phyloP scores from a whole-genome alignment of 257 asterid species.

The Plantago elongata region DNA sequence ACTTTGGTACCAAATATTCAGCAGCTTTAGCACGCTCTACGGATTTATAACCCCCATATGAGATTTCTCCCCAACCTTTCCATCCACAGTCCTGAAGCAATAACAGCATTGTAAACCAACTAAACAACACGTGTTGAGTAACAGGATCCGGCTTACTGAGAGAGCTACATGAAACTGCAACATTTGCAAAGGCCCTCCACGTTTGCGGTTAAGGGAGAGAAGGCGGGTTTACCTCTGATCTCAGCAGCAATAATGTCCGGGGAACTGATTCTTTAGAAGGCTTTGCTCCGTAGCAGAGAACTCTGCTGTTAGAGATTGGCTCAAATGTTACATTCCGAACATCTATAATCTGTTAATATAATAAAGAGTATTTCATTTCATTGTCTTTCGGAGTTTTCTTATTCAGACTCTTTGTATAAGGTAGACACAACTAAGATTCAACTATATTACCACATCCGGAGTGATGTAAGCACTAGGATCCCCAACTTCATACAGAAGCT shows the following conservation, averaged over 20 bases:
- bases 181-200: not conserved
- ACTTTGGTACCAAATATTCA: conserved; percentile 64
- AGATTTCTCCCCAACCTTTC: conserved; percentile 99
- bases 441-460: conserved; percentile 82
- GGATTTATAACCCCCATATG: conserved; percentile 80
- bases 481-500: conserved; percentile 97
- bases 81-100: conserved; percentile 68
- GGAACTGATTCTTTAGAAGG: conserved; percentile 54
- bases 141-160: conserved; percentile 5
- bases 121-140: not conserved
- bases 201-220: not conserved
- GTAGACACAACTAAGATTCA: conserved; percentile 12
- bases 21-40: conserved; percentile 86
- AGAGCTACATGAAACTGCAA: conserved; percentile 5
- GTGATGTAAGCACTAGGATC: conserved; percentile 89
- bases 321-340: conserved; percentile 68
- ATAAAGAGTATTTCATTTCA: conserved; percentile 18
- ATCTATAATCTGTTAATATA: conserved; percentile 57
- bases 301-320: conserved; percentile 57
- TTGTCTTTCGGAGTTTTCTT: conserved; percentile 4
- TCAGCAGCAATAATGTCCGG: conserved; percentile 61
- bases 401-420: not conserved
- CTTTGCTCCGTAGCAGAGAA: conserved; percentile 88
- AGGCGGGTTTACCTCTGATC: conserved; percentile 54
- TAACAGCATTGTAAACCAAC: conserved; percentile 16